These are phyloP conservation scores for Metarhizium humberi DNA, from an alignment of 2,329 filamentous ascomycete genomes.

Conservation along the genomic window DNA sequence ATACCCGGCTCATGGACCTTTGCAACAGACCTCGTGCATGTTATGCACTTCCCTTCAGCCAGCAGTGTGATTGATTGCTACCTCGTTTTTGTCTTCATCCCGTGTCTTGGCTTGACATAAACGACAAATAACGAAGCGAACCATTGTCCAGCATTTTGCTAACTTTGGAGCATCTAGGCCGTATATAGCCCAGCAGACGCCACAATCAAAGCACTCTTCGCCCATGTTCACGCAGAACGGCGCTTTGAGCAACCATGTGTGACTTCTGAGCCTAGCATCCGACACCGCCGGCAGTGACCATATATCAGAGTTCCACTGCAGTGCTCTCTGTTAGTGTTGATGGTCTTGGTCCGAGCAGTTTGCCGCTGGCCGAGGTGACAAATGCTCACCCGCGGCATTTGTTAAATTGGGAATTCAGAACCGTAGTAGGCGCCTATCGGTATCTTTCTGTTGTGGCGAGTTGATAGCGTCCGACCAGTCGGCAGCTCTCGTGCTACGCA, in stretches of 20 bases:
- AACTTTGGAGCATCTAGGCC: neutral
- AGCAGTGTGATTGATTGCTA: neutral
- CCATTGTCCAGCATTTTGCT: neutral
- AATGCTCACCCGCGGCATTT: neutral
- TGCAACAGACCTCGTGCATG: no score
- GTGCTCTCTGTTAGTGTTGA: neutral
- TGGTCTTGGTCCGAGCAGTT: neutral
- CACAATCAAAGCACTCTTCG: neutral
- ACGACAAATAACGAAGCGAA: neutral
- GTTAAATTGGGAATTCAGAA: neutral
- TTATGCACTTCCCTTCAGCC: no score
- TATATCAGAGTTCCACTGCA: neutral
- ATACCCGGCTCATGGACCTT: no score
- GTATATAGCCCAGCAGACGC: neutral
- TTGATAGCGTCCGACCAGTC: neutral
- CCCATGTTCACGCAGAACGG: neutral
- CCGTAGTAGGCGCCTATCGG: neutral
- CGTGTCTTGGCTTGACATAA: neutral
- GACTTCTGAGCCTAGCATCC: neutral
- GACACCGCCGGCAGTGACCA: neutral
- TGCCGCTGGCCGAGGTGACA: neutral
- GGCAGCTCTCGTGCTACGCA: neutral
- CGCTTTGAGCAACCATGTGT: neutral
- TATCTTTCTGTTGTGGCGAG: neutral
- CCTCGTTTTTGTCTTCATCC: neutral